Evolutionary conservation across 768 basidiomycete species (phyloP), one percentile per base, ranked within the genome.

Genomic region (Mycena kentingensis): DNA sequence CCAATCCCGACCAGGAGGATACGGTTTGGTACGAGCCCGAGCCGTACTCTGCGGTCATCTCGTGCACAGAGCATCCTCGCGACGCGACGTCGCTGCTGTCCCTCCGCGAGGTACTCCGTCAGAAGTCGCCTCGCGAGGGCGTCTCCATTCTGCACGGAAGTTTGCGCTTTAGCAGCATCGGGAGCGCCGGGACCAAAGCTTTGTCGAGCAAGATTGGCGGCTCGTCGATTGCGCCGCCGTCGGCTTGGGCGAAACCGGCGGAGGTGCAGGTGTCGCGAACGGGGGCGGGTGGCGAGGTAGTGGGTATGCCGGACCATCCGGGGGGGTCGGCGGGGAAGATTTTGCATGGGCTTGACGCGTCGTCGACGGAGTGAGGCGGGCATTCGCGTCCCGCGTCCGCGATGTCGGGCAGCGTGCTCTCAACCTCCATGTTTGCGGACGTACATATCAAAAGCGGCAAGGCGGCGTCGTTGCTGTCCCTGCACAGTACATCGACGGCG

Each of bases 21-120:
- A 70, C 72, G 0, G 67, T 80, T 3, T 85, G 82, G 83, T 75
- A 83, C 52, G 82, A 82, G 54, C 76, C 79, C 1, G 88, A 89
- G 60, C 61, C 74, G 6, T 85, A 76, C 57, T 82, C 83, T 1
- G 78, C 84, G 0, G 74, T 81, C 13, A 79, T 87, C 51, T 77
- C 76, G 25, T 70, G 87, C 11, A 87, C 82, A 61, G 83, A 85
- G 51, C 78, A 85, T 57, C 78, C 83, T 0, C 76, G 79, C 16
- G 87, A 88, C 55, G 73, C 77, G 0, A 74, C 83, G 1, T 77
- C 80, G 1, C 60, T 87, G 1, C 67, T 86, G 5, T 78, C 81
- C 0, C 70, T 90, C 12, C 73, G 83, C 1, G 84, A 85, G 27
- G 85, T 86, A 7, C 67, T 88, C 5, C 74, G 84, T 11, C 78